phyloP scores from a whole-genome alignment of 345 rosid species.

The Alliaria petiolata region DNA sequence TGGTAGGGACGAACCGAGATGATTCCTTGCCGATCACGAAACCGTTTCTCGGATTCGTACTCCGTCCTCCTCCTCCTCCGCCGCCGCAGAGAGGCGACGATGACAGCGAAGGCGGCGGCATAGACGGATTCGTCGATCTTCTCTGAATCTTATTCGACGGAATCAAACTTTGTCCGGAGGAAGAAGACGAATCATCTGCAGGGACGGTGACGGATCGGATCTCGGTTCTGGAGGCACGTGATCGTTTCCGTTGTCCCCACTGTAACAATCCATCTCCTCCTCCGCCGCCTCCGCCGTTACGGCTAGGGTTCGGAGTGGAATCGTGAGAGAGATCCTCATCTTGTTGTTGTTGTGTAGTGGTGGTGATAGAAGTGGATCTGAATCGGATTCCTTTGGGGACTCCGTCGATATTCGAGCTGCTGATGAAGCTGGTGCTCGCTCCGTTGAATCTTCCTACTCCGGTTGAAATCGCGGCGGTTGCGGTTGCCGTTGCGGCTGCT shows the following conservation, averaged over 20 bases:
- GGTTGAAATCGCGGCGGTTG: background rate
- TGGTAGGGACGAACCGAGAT: slow-evolving; percentile 34
- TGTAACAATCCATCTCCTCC: slow-evolving; percentile 45
- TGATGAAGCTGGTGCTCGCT: slow-evolving; percentile 13
- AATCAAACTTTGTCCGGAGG: slow-evolving; percentile 17
- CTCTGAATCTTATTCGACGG: slow-evolving; percentile 5
- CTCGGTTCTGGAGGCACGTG: slow-evolving; percentile 51
- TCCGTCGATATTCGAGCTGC: slow-evolving; percentile 22
- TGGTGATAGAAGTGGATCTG: slow-evolving; percentile 21
- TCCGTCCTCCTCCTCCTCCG: background rate
- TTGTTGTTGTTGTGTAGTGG: slow-evolving; percentile 21
- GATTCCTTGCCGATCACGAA: slow-evolving; percentile 31
- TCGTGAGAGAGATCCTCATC: slow-evolving; percentile 2
- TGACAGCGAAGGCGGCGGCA: slow-evolving; percentile 9
- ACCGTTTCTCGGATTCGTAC: slow-evolving; percentile 26
- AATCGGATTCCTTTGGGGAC: slow-evolving; percentile 29
- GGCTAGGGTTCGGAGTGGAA: background rate
- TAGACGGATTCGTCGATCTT: slow-evolving; percentile 10
- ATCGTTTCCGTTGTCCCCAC: slow-evolving; percentile 64
- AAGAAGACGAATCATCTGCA: slow-evolving; percentile 30
- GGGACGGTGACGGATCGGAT: slow-evolving; percentile 34
- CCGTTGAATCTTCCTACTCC: slow-evolving; percentile 1
- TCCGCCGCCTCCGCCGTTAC: background rate
- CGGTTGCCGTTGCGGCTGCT: no score
- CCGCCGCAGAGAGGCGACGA: slow-evolving; percentile 3